Evolutionary conservation across 352 stramenopile genomes (phyloP), one percentile per base, ranked within the genome.

Genomic region (Pythium phragmiticola): DNA sequence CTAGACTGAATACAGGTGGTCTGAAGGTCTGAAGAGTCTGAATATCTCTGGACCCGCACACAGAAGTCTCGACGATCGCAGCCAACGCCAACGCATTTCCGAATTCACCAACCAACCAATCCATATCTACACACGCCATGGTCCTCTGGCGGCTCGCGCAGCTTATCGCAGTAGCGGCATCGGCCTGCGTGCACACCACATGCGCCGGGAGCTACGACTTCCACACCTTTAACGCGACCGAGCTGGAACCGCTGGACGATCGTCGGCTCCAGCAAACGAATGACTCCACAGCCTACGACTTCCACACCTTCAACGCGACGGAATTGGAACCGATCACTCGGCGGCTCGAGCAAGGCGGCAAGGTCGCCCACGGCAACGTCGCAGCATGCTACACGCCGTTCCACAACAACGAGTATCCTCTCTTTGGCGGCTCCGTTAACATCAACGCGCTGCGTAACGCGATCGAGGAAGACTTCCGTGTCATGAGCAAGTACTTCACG

Each of bases 341-440:
- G 39, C 39, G 13, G 13, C 39, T 39, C 11, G 7, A 39, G 34
- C 34, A 46, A 7, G 39, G 17, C 17, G 39, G 39, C 2, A 46
- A 46, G 9, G 17, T 14, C 42, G 23, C 49, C 13, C 51, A 51
- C 12, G 65, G 65, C 41, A 65, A 78, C 47, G 69, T 85, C 61
- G 77, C 66, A 14, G 80, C 61, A 17, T 84, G 75, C 51, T 86
- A 87, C 68, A 70, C 69, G 23, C 76, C 77, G 34, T 84, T 86
- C 70, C 76, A 89, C 65, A 84, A 76, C 42, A 33, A 53, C 17
- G 56, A 68, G 57, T 89, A 90, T 58, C 80, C 77, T 19, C 58
- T 87, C 46, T 66, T 46, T 9, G 80, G 65, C 17, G 61, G 56
- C 39, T 17, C 14, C n/a, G 36, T 34, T 5, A 48, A 66, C 23